Percentiles rank a stretch among this genome's conserved stretches.
Conservation (phyloP, 75 land plant genomes). For the Selaginella moellendorffii region DNA sequence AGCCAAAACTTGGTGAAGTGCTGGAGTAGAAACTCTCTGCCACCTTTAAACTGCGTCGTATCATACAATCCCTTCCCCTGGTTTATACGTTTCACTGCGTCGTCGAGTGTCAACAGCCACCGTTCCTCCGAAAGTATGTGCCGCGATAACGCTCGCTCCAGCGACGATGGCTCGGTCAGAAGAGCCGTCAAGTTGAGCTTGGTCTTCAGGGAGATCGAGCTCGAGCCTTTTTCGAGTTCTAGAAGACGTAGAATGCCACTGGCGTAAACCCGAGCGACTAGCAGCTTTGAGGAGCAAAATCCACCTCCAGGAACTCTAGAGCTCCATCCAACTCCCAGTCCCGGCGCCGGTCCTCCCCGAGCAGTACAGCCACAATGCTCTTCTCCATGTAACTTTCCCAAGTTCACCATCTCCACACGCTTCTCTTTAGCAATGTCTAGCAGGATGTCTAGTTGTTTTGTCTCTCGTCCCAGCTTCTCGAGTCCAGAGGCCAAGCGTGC, state of each 20-base stretch:
- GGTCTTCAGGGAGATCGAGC: not conserved
- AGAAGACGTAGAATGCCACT: conserved; percentile 30
- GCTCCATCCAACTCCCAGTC: conserved; percentile 92
- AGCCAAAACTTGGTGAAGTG: conserved; percentile 61
- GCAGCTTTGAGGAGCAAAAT: conserved; percentile 46
- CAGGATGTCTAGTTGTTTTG: conserved; percentile 41
- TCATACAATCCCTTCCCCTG: too few species aligned
- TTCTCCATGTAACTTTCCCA: conserved; percentile 22
- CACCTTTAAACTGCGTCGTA: conserved; percentile 1
- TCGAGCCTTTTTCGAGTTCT: not conserved
- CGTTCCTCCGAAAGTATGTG: not conserved
- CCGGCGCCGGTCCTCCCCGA: conserved; percentile 96
- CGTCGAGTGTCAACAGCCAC: too few species aligned
- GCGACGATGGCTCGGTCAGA: not conserved
- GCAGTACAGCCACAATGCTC: conserved; percentile 39
- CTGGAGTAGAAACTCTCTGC: conserved; percentile 30
- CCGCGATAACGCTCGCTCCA: not conserved
- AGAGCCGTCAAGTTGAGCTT: not conserved
- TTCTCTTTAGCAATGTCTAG: conserved; percentile 22
- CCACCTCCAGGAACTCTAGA: conserved; percentile 46
- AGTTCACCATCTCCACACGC: too few species aligned
- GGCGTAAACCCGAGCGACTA: conserved; percentile 51
- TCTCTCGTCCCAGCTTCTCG: too few species aligned
- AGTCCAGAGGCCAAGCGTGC: too few species aligned
- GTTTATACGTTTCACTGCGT: too few species aligned